These are phyloP conservation scores for Paecilomyces dactylethromorphus DNA, from an alignment of 2,329 filamentous ascomycete genomes.

Conservation along the genomic window DNA sequence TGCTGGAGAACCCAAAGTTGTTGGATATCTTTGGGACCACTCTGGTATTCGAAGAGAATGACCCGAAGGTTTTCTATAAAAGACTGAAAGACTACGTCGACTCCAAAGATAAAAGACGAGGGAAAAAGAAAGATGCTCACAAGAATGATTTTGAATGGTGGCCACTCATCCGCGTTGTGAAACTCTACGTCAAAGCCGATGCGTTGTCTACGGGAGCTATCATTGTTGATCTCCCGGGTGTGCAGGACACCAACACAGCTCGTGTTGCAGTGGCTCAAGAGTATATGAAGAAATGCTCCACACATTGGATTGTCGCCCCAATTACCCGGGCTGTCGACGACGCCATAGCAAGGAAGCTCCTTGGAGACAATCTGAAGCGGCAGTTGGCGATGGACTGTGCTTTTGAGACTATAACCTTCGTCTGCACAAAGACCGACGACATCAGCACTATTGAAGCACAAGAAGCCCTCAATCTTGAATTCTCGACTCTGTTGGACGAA, in stretches of 20 bases:
- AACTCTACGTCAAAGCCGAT: neutral
- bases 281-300: neutral
- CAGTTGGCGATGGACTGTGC: slow-evolving; percentile 55
- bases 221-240: slow-evolving; percentile 48
- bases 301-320: neutral
- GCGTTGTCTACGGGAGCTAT: slow-evolving; percentile 47
- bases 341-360: slow-evolving; percentile 42
- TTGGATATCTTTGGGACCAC: slow-evolving; percentile 42
- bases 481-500: neutral
- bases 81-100: slow-evolving; percentile 48
- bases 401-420: slow-evolving; percentile 29
- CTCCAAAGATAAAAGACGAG: slow-evolving; percentile 30
- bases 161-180: neutral
- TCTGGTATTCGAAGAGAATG: slow-evolving; percentile 30
- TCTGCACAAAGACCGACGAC: neutral
- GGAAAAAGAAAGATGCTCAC: slow-evolving; percentile 23
- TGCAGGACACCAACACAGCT: neutral
- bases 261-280: neutral
- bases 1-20: slow-evolving; percentile 39
- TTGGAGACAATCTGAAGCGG: slow-evolving; percentile 52
- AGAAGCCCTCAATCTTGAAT: neutral
- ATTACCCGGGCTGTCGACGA: neutral
- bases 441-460: neutral
- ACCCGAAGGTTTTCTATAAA: slow-evolving; percentile 38
- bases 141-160: slow-evolving; percentile 7